These are phyloP conservation scores for Aethionema arabicum DNA, from an alignment of 345 rosid species.

Conservation along the genomic window DNA sequence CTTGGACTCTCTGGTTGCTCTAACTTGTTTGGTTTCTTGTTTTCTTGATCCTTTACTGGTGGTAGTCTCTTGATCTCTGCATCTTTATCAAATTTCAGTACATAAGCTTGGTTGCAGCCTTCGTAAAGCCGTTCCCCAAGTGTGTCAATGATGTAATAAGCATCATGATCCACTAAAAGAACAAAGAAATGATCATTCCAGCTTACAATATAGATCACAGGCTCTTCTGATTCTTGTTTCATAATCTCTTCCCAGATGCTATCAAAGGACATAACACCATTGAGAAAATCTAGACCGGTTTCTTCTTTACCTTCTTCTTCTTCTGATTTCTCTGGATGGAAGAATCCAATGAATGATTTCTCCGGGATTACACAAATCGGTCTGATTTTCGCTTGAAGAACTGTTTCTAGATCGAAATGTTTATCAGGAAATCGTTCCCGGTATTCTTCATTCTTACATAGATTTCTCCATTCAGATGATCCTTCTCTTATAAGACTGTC, in stretches of 20 bases:
- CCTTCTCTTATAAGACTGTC: constrained; percentile 92
- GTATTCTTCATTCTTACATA: constrained; percentile 76
- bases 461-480: constrained; percentile 90
- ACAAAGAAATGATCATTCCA: constrained; percentile 99
- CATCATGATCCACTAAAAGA: constrained; percentile 76
- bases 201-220: constrained; percentile 81
- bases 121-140: constrained; percentile 96
- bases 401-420: constrained; percentile 94
- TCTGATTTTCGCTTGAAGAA: constrained; percentile 81
- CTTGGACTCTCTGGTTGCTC: constrained; percentile 8
- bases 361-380: constrained; percentile 62
- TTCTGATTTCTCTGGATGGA: constrained; percentile 54
- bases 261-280: constrained; percentile 90
- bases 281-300: constrained; percentile 68
- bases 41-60: constrained; percentile 30
- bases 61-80: constrained; percentile 52
- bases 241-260: constrained; percentile 92
- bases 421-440: constrained; percentile 79
- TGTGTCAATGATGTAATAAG: constrained; percentile 88
- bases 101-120: constrained; percentile 92
- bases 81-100: constrained; percentile 72
- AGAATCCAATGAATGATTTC: constrained; percentile 89
- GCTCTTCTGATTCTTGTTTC: constrained; percentile 49
- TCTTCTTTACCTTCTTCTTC: constrained; percentile 67
- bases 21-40: constrained; percentile 47